Evolutionary conservation across 2,329 filamentous ascomycete genomes (phyloP).

Genomic region (Harringtonia lauricola): DNA sequence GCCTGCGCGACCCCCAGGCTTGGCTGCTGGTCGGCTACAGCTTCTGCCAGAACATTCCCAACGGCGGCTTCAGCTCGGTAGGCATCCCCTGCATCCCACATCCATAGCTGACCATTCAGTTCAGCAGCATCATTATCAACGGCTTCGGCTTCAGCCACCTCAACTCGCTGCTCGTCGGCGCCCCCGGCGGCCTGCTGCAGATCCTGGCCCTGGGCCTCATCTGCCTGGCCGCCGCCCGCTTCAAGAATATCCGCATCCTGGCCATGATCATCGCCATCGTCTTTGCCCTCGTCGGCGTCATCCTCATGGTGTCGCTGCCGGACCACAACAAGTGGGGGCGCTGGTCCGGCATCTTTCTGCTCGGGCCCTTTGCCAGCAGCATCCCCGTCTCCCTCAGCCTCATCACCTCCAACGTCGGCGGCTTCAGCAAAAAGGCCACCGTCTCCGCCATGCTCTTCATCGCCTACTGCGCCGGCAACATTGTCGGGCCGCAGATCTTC

Average conservation of each 20-base stretch:
- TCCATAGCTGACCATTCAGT: conserved; percentile 9
- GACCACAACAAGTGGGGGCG: neutral
- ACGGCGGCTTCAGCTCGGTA: conserved; percentile 15
- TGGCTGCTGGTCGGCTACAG: neutral
- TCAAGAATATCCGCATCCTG: neutral
- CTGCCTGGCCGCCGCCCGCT: conserved; percentile 1
- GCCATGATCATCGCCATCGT: neutral
- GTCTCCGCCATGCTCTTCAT: conserved; percentile 51
- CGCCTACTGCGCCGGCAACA: conserved; percentile 49
- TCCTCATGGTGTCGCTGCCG: neutral
- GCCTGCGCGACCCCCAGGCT: too few relatives aligned
- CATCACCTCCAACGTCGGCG: conserved; percentile 32
- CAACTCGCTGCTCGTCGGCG: conserved; percentile 21
- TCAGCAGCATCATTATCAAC: conserved; percentile 32
- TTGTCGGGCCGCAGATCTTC: conserved; percentile 53
- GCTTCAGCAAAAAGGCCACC: conserved; percentile 53
- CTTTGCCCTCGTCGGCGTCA: neutral
- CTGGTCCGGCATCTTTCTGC: conserved; percentile 1
- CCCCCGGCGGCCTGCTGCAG: conserved; percentile 2
- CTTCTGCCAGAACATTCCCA: neutral
- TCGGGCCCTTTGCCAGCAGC: conserved; percentile 2
- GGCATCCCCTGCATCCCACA: too few relatives aligned
- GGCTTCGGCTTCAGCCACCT: conserved; percentile 31
- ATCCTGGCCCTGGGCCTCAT: conserved; percentile 5
- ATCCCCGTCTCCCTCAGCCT: conserved; percentile 28